Evolutionary conservation across 2,329 filamentous ascomycete species (phyloP), one percentile per base, ranked within the genome.

Genomic region (Hymenoscyphus fructigenus): DNA sequence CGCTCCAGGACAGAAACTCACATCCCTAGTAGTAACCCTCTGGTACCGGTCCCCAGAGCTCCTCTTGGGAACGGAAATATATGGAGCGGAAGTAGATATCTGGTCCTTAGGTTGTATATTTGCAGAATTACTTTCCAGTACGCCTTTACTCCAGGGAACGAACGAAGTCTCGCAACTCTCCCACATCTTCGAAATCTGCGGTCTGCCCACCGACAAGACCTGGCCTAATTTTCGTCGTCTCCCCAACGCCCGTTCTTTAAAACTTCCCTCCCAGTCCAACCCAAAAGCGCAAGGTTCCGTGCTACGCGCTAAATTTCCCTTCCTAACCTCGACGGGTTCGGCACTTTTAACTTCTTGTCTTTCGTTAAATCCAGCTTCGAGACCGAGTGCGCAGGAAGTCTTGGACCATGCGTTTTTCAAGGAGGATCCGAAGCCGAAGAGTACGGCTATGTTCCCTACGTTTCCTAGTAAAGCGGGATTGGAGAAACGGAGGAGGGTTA

Each of bases 91-190:
- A 66, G 84, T 98, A 71, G 95, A 98, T 79, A 91, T 98, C 84
- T 99, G 95, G 95, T 96, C 91, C 78, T 82, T 98, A 3, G 95
- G 95, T 14, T 98, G 95, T 79, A 93, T 99, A 74, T 96, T 99
- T 75, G 94, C 89, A 67, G 95, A 99, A 80, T 84, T 99, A 3
- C 82, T 98, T 23, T 89, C 87, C 41, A 90, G 92, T 68, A 89
- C 93, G 68, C 92, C 94, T 0, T 77, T 98, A 1, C 82, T 99
- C 0, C 92, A 92, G 73, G 94, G 93, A 59, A 90, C 88, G 74
- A 97, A 96, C 78, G 95, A 99, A 79, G 93, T 96, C 64, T 92
- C 96, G 74, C 89, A 97, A 75, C 82, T 98, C 14, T 87, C 88
- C 61, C 90, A 88, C 77, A 96, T 97, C 76, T 97, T 99, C 77